Conservation (phyloP, 495 filamentous ascomycete genomes). For the Aspergillus nanangensis region DNA sequence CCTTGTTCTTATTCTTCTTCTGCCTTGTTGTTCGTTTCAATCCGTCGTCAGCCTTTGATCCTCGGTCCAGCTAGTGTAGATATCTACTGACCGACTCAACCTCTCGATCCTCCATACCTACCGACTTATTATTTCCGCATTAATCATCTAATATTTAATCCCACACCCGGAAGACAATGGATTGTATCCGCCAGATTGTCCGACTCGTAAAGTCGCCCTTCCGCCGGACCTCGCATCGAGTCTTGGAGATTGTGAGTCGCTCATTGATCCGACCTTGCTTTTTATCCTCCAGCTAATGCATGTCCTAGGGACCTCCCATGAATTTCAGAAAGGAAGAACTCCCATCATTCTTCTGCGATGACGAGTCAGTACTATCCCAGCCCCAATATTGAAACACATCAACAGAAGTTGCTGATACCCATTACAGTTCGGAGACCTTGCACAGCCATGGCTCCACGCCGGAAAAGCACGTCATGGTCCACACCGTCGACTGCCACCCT, state of each 20-base stretch:
- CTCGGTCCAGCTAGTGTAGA: neutral
- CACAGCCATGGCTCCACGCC: slow-evolving; percentile 27
- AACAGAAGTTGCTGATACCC: slow-evolving; percentile 25
- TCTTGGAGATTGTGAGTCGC: slow-evolving; percentile 39
- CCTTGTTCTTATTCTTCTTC: neutral
- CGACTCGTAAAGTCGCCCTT: slow-evolving; percentile 36
- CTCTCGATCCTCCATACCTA: neutral
- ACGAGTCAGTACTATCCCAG: slow-evolving; percentile 36
- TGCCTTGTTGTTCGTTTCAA: slow-evolving; percentile 12
- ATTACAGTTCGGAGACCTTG: slow-evolving; percentile 34
- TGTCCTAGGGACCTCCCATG: slow-evolving; percentile 35
- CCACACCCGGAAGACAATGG: slow-evolving; percentile 20
- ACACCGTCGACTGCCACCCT: slow-evolving; percentile 20
- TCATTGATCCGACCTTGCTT: no score
- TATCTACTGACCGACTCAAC: neutral
- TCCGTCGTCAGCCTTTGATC: slow-evolving; percentile 3
- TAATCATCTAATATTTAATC: neutral
- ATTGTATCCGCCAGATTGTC: slow-evolving; percentile 37
- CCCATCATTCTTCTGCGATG: slow-evolving; percentile 37
- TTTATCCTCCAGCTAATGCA: neutral
- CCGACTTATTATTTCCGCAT: slow-evolving; percentile 10
- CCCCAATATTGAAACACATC: slow-evolving; percentile 7
- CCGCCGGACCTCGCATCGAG: slow-evolving; percentile 20
- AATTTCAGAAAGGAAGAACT: slow-evolving; percentile 44
- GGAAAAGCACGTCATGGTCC: slow-evolving; percentile 29